phyloP scores from a whole-genome alignment of 1,284 basidiomycete species.

The Agaricales sp. region DNA sequence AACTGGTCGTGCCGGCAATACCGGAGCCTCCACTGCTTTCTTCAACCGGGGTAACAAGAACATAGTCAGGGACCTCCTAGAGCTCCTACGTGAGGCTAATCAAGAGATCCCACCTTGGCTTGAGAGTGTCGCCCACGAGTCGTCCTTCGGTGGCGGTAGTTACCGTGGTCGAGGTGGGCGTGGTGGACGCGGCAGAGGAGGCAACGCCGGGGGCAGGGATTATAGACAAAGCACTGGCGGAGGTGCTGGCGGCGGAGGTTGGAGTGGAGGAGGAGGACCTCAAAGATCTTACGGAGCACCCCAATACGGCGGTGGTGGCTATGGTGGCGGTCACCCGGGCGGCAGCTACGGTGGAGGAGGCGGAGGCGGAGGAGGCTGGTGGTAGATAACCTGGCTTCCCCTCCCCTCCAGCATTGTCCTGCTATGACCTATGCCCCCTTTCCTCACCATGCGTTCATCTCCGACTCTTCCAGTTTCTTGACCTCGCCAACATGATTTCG shows the following conservation, averaged over 20 bases:
- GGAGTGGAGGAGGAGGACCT: slow-evolving; percentile 23
- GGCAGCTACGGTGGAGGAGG: slow-evolving; percentile 28
- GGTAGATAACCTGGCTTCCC: slow-evolving; percentile 23
- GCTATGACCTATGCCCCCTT: slow-evolving; percentile 14
- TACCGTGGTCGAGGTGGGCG: slow-evolving; percentile 41
- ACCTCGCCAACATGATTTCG: no score
- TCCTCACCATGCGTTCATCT: slow-evolving; percentile 1
- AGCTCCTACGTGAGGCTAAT: slow-evolving; percentile 93
- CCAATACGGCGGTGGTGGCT: slow-evolving; percentile 23
- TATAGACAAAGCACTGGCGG: slow-evolving; percentile 20
- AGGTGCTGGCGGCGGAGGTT: slow-evolving; percentile 27
- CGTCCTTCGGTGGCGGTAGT: slow-evolving; percentile 56
- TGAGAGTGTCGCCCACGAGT: slow-evolving; percentile 79
- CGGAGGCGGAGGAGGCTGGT: slow-evolving; percentile 27
- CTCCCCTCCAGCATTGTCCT: slow-evolving; percentile 10
- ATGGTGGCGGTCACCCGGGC: slow-evolving; percentile 23
- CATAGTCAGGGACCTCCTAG: slow-evolving; percentile 87
- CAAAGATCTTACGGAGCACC: slow-evolving; percentile 9
- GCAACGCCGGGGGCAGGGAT: slow-evolving; percentile 24
- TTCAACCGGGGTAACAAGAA: slow-evolving; percentile 90
- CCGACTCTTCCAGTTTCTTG: no score
- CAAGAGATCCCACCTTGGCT: slow-evolving; percentile 95
- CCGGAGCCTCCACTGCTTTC: slow-evolving; percentile 91
- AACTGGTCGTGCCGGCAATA: slow-evolving; percentile 98
- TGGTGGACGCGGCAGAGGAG: slow-evolving; percentile 51